Percentiles rank a stretch among this genome's conserved stretches.
Evolutionary conservation across 768 basidiomycete genomes (phyloP).

Genomic region (Gloeopeniophorella convolvens): DNA sequence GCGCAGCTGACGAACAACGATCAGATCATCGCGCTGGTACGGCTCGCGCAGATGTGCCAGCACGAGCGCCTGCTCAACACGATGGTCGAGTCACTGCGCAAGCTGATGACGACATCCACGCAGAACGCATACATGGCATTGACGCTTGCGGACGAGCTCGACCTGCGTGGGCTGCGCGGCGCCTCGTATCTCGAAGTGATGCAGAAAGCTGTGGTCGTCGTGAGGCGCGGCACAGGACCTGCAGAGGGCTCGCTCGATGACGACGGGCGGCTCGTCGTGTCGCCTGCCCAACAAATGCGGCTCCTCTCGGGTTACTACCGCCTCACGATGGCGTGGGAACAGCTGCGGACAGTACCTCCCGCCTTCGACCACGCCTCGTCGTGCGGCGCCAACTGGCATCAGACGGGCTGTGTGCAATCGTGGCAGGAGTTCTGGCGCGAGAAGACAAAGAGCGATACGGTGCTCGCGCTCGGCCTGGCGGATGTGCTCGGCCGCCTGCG

Average conservation of each 20-base stretch:
- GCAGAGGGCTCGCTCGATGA: slow-evolving; percentile 28
- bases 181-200: slow-evolving; percentile 70
- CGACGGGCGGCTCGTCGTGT: slow-evolving; percentile 46
- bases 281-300: slow-evolving; percentile 52
- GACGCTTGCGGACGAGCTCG: slow-evolving; percentile 64
- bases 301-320: slow-evolving; percentile 66
- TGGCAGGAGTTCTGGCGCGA: slow-evolving; percentile 82
- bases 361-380: slow-evolving; percentile 57
- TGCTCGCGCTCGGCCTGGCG: slow-evolving; percentile 52
- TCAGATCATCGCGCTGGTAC: slow-evolving; percentile 35
- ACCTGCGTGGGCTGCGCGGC: slow-evolving; percentile 53
- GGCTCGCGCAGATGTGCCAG: slow-evolving; percentile 60
- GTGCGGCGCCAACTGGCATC: slow-evolving; percentile 66
- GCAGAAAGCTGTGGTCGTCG: slow-evolving; percentile 46
- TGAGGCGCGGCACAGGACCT: slow-evolving; percentile 20
- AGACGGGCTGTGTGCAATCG: slow-evolving; percentile 62
- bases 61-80: slow-evolving; percentile 55
- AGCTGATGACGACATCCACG: slow-evolving; percentile 55
- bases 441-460: slow-evolving; percentile 54
- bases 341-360: slow-evolving; percentile 48
- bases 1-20: slow-evolving; percentile 19
- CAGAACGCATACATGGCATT: slow-evolving; percentile 69
- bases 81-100: slow-evolving; percentile 50
- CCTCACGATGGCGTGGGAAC: slow-evolving; percentile 61
- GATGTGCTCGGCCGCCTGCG: slow-evolving; percentile 63